Evolutionary conservation across 495 filamentous ascomycete species (phyloP), one percentile per base, ranked within the genome.

Genomic region (Trichoderma erinaceum): DNA sequence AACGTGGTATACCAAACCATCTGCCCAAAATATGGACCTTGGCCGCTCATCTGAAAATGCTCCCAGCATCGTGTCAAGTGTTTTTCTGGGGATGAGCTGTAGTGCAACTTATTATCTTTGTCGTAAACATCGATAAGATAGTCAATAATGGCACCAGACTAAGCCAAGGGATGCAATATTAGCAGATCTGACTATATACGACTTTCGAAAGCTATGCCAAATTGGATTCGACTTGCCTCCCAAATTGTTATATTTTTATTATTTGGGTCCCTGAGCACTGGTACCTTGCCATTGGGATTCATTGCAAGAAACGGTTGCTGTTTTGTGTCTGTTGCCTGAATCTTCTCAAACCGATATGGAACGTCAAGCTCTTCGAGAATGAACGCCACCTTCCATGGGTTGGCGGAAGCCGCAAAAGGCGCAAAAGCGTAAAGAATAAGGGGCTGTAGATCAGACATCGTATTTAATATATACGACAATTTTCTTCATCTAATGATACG

Each of bases 61-160:
- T 88, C 75, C 80, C 83, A 89, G 58, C 70, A 70, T 0, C 41
- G 58, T 8, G 71, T 44, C n/a, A 71, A 72, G 67, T 79, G 80
- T 71, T 86, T 87, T 44, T 81, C 79, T 6, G 77, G 76, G 1
- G 78, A 73, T n/a, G 76, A 78, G 25, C 74, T 41, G 68, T 85
- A 88, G 67, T 79, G 85, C 50, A 91, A 71, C 50, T 75, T 83
- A 63, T 84, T 72, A 2, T 85, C 71, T 41, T 76, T 84, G 74
- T 91, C 87, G 73, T 92, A 92, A 29, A 81, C 80, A 21, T 88
- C 86, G 48, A 90, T 75, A 11, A 90, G 74, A 71, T 92, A 91
- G 65, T 87, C 79, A 61, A 89, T 71, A 71, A 90, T 89, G 1
- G 89, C 89, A 38, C 88, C 88, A 7, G 85, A 85, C 73, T 66